Conservation (phyloP, 805 yeast genomes). For the Metahyphopichia silvanorum region DNA sequence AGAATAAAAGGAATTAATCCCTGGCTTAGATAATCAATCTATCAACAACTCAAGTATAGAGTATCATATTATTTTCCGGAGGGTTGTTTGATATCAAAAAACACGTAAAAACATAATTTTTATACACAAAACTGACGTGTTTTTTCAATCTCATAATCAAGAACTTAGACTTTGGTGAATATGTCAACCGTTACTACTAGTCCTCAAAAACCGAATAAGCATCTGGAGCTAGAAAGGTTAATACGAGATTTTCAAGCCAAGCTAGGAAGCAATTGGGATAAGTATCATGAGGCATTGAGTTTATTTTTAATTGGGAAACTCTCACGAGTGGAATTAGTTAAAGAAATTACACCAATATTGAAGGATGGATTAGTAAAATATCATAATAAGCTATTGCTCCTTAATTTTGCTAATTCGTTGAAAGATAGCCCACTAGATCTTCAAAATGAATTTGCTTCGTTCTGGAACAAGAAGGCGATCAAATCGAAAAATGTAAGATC, state of each 20-base stretch:
- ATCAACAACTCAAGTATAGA: too few relatives aligned
- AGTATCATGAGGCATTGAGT: constrained; percentile 76
- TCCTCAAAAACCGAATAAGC: not conserved
- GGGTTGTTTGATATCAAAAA: too few relatives aligned
- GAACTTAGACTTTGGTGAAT: too few relatives aligned
- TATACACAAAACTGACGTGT: too few relatives aligned
- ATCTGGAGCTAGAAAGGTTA: constrained; percentile 38
- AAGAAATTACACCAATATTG: constrained; percentile 55
- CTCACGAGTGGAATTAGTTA: constrained; percentile 70
- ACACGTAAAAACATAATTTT: too few relatives aligned
- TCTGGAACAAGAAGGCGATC: constrained; percentile 50
- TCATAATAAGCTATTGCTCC: constrained; percentile 81
- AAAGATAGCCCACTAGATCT: constrained; percentile 68
- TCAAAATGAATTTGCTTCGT: constrained; percentile 38
- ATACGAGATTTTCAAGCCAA: constrained; percentile 70
- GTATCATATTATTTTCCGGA: too few relatives aligned
- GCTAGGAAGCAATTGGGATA: constrained; percentile 82
- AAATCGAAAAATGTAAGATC: constrained; percentile 49
- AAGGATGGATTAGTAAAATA: constrained; percentile 45
- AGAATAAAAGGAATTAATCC: too few relatives aligned
- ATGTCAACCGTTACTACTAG: constrained; percentile 1
- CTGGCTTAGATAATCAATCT: too few relatives aligned
- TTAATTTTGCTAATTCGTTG: constrained; percentile 80
- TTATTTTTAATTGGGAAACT: constrained; percentile 75
- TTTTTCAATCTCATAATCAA: too few relatives aligned